A percentile compares a stretch with the other conserved stretches of the same genome.
phyloP scores from a whole-genome alignment of 768 basidiomycete species.

The Gloeostereum incarnatum region DNA sequence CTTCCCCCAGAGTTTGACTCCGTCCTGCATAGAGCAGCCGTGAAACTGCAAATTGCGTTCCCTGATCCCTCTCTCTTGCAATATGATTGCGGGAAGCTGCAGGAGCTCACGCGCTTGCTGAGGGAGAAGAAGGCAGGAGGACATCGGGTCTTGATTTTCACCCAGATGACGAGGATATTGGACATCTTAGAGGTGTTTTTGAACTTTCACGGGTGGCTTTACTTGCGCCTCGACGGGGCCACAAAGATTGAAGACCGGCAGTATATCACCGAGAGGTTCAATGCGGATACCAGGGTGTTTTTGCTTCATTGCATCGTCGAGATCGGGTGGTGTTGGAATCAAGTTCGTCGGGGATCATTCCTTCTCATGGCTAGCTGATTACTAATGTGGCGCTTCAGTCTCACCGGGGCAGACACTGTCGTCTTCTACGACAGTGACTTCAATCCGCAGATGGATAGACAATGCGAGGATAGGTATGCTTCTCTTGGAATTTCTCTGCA shows the following conservation, averaged over 20 bases:
- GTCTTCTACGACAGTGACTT: slow-evolving; percentile 97
- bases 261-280: slow-evolving; percentile 84
- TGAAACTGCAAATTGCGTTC: slow-evolving; percentile 89
- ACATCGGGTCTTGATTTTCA: slow-evolving; percentile 90
- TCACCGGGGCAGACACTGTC: slow-evolving; percentile 90
- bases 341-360: slow-evolving; percentile 46
- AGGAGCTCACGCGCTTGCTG: slow-evolving; percentile 69
- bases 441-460: slow-evolving; percentile 95
- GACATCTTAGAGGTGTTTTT: slow-evolving; percentile 93
- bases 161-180: slow-evolving; percentile 92
- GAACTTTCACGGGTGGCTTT: slow-evolving; percentile 88
- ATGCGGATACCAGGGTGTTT: slow-evolving; percentile 68
- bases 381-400: slow-evolving; percentile 26
- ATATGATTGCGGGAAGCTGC: slow-evolving; percentile 95
- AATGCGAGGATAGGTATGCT: slow-evolving; percentile 86
- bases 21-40: slow-evolving; percentile 59
- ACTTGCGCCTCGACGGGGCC: slow-evolving; percentile 88
- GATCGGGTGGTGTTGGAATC: slow-evolving; percentile 86
- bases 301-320: slow-evolving; percentile 84
- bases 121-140: slow-evolving; percentile 81
- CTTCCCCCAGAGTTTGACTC: slow-evolving; percentile 49
- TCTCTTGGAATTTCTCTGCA: background rate
- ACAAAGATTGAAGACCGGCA: slow-evolving; percentile 94
- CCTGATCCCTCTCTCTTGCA: slow-evolving; percentile 85
- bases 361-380: slow-evolving; percentile 11